Evolutionary conservation across 768 basidiomycete genomes (phyloP), one percentile per base, ranked within the genome.

Genomic region (Mycena epipterygia): DNA sequence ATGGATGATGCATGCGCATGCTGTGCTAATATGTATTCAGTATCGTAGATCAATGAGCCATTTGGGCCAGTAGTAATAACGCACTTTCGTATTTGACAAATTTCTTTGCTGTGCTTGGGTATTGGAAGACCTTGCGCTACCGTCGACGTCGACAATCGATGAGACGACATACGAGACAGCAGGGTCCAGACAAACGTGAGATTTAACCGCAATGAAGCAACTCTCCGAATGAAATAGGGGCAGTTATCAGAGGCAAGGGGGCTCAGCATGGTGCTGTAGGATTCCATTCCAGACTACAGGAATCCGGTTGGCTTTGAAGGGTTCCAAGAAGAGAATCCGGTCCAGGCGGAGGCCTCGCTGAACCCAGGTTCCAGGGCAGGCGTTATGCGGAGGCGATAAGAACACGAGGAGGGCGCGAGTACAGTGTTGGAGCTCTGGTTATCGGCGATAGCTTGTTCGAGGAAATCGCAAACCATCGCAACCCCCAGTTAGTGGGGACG

Each of bases 41-140:
- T 49, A 32, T 62, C 19, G 27, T 60, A 62, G 52, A 62, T 68
- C 67, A 25, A 25, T 12, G 59, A 41, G 56, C 41, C 67, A 53
- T 19, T 68, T 59, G 57, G 66, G 51, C 42, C 11, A 42, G n/a
- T 41, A 62, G 59, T 62, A 57, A 62, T 68, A 19, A 48, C 66
- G 58, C 51, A 67, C 57, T 59, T 60, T 16, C 37, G 29, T 52
- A 23, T 55, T 59, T 23, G 57, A 57, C 57, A 35, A 5, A 66
- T 57, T 27, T 32, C 23, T 35, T 52, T 57, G 46, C 37, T 51
- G n/a, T 12, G 21, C 6, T 44, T 44, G 9, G 6, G 42, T 39
- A 8, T 12, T 51, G 49, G 49, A n/a, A 44, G 42, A n/a, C 6
- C 13, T 5, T 14, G 11, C 11, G 6, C 9, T 14, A n/a, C 19